These are phyloP conservation scores for Aspergillus tubingensis DNA, from an alignment of 2,329 filamentous ascomycete species.

Conservation along the genomic window DNA sequence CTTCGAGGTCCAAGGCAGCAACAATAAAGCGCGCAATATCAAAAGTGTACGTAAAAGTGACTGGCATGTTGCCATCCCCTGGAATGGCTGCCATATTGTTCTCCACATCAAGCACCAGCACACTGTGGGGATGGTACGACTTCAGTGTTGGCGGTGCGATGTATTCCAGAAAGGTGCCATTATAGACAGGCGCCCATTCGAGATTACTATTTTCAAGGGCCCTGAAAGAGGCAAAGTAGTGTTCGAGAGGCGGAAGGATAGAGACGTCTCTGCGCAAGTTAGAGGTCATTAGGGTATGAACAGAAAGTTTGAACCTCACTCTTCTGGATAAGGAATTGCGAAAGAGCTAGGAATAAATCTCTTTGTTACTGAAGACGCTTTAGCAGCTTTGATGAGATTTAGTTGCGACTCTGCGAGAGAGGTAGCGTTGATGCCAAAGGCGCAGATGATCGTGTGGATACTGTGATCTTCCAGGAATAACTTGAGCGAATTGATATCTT, in stretches of 20 bases:
- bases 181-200: constrained; percentile 22
- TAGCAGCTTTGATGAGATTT: constrained; percentile 25
- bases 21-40: constrained; percentile 28
- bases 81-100: constrained; percentile 26
- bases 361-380: constrained; percentile 14
- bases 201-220: constrained; percentile 9
- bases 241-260: constrained; percentile 6
- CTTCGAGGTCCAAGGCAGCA: constrained; percentile 14
- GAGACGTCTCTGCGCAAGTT: background rate
- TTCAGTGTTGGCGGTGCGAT: constrained; percentile 18
- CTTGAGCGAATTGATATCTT: constrained; percentile 23
- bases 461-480: constrained; percentile 23
- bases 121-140: constrained; percentile 20
- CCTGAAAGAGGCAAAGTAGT: constrained; percentile 9
- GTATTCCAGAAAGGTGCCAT: constrained; percentile 16
- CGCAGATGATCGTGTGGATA: constrained; percentile 27
- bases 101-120: constrained; percentile 22
- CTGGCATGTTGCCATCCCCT: constrained; percentile 19
- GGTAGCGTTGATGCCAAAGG: constrained; percentile 13
- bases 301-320: background rate
- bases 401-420: constrained; percentile 11
- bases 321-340: constrained; percentile 16
- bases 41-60: constrained; percentile 26
- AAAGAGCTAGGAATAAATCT: constrained; percentile 26
- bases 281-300: background rate